A percentile compares a stretch with the other conserved stretches of the same genome.
These are phyloP conservation scores for Tanacetum coccineum DNA, from an alignment of 129 eudicot species.

Conservation along the genomic window DNA sequence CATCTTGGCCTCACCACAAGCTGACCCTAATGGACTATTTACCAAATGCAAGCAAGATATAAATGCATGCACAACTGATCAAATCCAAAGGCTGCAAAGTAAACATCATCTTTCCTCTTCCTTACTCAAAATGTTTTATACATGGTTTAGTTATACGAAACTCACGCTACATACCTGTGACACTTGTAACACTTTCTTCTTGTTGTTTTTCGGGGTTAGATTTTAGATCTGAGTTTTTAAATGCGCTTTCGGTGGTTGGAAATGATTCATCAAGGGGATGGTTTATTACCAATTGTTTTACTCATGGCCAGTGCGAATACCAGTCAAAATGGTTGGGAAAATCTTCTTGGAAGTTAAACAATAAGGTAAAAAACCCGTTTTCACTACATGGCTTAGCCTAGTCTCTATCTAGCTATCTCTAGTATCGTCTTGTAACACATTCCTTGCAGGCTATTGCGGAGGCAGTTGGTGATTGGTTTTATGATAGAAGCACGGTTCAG, in stretches of 20 bases:
- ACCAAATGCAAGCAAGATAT: slow-evolving; percentile 31
- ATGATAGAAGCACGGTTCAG: slow-evolving; percentile 26
- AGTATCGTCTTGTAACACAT: background rate
- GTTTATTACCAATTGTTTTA: slow-evolving; percentile 42
- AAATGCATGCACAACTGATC: slow-evolving; percentile 22
- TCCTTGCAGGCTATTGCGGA: slow-evolving; percentile 21
- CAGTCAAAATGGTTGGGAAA: slow-evolving; percentile 34
- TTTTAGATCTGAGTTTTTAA: slow-evolving; percentile 33
- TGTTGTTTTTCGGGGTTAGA: slow-evolving; percentile 14
- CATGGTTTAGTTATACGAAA: background rate
- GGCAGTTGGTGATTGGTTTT: slow-evolving; percentile 53
- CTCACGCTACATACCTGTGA: background rate
- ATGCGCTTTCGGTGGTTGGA: slow-evolving; percentile 19
- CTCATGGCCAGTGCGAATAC: slow-evolving; percentile 37
- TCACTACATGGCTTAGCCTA: background rate
- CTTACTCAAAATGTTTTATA: no score
- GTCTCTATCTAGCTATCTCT: background rate
- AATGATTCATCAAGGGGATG: slow-evolving; percentile 31
- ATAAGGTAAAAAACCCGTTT: slow-evolving; percentile 29
- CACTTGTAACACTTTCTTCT: background rate
- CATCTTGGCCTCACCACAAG: slow-evolving; percentile 33
- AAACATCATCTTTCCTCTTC: background rate
- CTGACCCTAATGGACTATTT: slow-evolving; percentile 35
- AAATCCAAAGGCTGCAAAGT: slow-evolving; percentile 33
- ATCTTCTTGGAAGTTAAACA: slow-evolving; percentile 22